A percentile compares a stretch with the other conserved stretches of the same genome.
Evolutionary conservation across 257 asterid genomes (phyloP).

Genomic region (Fraxinus americana): DNA sequence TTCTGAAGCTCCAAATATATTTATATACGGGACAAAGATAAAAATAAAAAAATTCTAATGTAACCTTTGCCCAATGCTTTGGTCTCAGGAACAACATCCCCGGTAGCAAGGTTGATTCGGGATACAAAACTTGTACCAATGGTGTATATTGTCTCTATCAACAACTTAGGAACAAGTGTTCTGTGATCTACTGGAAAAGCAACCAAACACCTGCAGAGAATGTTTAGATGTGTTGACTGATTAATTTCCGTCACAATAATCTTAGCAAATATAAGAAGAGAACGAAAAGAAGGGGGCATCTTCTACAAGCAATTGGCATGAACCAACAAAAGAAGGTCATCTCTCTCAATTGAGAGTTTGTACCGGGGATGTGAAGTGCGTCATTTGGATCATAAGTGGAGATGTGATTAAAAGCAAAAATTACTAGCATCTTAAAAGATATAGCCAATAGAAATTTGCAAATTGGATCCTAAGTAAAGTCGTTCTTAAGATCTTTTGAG

Average conservation of each 20-base stretch:
- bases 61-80: conserved; percentile 86
- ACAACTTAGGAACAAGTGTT: conserved; percentile 80
- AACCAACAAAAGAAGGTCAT: too few relatives aligned
- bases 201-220: conserved; percentile 73
- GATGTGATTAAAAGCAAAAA: too few relatives aligned
- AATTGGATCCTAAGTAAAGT: too few relatives aligned
- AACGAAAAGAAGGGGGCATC: conserved; percentile 2
- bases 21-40: too few relatives aligned
- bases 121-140: conserved; percentile 72
- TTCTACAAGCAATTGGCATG: not conserved
- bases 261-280: not conserved
- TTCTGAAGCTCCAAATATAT: conserved; percentile 20
- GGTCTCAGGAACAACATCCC: conserved; percentile 91
- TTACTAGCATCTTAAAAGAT: too few relatives aligned
- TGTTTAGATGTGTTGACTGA: conserved; percentile 17
- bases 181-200: conserved; percentile 93
- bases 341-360: too few relatives aligned
- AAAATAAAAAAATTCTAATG: not conserved
- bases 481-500: too few relatives aligned
- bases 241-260: conserved; percentile 6
- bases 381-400: too few relatives aligned
- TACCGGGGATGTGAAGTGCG: too few relatives aligned
- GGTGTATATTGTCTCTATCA: conserved; percentile 76
- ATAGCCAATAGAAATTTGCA: too few relatives aligned
- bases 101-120: conserved; percentile 88